Conservation (phyloP, 2,329 filamentous ascomycete species). For the Arthrobotrys musiformis region DNA sequence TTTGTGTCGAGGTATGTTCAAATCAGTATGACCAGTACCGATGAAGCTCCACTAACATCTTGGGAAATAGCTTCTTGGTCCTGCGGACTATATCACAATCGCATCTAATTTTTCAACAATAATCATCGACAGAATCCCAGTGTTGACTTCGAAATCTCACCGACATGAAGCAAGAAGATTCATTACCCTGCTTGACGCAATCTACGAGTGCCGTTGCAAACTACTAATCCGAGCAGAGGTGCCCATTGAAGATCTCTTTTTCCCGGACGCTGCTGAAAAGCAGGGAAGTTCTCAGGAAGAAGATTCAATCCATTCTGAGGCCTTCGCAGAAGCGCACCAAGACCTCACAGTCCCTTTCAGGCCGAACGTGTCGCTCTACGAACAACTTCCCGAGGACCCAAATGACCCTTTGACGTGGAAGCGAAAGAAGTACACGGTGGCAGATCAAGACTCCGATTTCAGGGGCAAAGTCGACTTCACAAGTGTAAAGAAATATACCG, state of each 20-base stretch:
- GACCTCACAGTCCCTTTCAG: constrained; percentile 80
- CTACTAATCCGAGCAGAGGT: constrained; percentile 75
- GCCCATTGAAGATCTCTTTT: constrained; percentile 79
- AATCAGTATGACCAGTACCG: background rate
- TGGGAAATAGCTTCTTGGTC: constrained; percentile 70
- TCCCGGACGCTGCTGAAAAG: constrained; percentile 69
- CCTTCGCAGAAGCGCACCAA: constrained; percentile 79
- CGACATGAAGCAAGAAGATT: constrained; percentile 85
- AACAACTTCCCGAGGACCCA: constrained; percentile 50
- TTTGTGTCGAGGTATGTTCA: constrained; percentile 66
- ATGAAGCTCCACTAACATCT: background rate
- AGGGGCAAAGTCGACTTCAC: constrained; percentile 70
- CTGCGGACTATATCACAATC: constrained; percentile 84
- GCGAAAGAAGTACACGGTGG: constrained; percentile 28
- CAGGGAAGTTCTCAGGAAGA: constrained; percentile 59
- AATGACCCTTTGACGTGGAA: constrained; percentile 44
- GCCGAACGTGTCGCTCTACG: constrained; percentile 78
- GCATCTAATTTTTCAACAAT: constrained; percentile 83
- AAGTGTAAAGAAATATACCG: constrained; percentile 75
- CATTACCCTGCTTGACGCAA: constrained; percentile 81
- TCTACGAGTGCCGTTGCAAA: constrained; percentile 84
- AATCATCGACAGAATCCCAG: constrained; percentile 76
- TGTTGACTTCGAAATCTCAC: constrained; percentile 71
- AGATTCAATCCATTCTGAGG: constrained; percentile 73
- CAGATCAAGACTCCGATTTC: constrained; percentile 50